These are phyloP conservation scores for Claviceps sp. DNA, from an alignment of 2,329 filamentous ascomycete species.

Conservation along the genomic window DNA sequence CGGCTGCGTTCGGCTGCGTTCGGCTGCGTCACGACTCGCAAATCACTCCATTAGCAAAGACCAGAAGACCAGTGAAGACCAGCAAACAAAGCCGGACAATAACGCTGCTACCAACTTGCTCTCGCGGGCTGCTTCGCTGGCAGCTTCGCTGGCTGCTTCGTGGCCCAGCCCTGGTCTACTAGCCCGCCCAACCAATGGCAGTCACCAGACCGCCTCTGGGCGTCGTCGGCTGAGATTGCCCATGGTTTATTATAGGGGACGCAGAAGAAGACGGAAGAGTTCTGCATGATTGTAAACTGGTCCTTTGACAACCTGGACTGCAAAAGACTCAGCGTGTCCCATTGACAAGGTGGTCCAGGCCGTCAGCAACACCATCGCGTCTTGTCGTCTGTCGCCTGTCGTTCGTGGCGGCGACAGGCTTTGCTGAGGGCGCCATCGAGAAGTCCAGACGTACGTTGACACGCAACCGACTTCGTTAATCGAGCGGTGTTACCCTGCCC, in stretches of 20 bases:
- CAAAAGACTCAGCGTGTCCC: background rate
- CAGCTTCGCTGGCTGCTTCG: background rate
- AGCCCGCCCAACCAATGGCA: background rate
- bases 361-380: background rate
- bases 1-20: too few species aligned
- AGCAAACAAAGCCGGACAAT: too few species aligned
- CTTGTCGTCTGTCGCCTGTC: background rate
- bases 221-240: background rate
- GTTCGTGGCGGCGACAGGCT: background rate
- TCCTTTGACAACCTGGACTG: background rate
- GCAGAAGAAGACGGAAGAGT: background rate
- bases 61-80: too few species aligned
- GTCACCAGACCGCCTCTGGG: background rate
- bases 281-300: background rate
- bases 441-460: background rate
- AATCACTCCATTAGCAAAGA: too few species aligned
- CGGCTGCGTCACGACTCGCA: too few species aligned
- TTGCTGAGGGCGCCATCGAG: background rate
- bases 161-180: background rate
- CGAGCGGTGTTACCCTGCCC: background rate
- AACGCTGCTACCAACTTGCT: too few species aligned
- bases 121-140: too few species aligned
- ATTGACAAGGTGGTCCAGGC: background rate
- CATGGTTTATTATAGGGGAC: background rate
- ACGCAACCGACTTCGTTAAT: background rate